phyloP scores from a whole-genome alignment of 768 basidiomycete genomes.

The Tricholoma hemisulphureum region DNA sequence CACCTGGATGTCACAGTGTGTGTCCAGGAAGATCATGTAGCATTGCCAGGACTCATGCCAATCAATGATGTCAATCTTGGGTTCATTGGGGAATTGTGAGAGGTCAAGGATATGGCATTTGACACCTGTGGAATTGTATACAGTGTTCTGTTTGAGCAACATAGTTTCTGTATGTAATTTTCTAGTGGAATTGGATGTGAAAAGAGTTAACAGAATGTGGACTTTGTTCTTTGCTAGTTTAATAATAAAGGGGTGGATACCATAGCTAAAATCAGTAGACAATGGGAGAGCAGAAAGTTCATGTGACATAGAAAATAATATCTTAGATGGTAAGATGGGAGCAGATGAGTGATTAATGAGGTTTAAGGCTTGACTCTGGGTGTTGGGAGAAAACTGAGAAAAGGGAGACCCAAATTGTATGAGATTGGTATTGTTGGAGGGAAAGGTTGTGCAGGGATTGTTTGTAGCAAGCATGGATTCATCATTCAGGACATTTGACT shows the following conservation, averaged over 20 bases:
- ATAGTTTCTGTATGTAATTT: no score
- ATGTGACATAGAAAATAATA: constrained; percentile 1
- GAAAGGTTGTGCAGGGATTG: background rate
- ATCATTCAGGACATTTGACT: background rate
- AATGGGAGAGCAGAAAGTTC: background rate
- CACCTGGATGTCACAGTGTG: background rate
- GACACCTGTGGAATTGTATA: background rate
- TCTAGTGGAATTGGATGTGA: no score
- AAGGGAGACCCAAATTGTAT: background rate
- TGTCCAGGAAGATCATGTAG: constrained; percentile 6
- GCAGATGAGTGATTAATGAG: background rate
- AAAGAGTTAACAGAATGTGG: no score
- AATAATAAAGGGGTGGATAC: no score
- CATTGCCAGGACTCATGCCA: constrained; percentile 16
- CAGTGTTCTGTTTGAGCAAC: no score
- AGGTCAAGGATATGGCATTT: constrained; percentile 11
- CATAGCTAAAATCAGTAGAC: no score
- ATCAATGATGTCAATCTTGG: no score
- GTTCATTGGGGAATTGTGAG: constrained; percentile 14
- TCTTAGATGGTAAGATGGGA: background rate
- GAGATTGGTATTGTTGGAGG: background rate
- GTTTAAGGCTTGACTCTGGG: background rate
- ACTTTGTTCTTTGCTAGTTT: no score
- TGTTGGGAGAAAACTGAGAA: background rate
- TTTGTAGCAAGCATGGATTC: background rate